phyloP scores from a whole-genome alignment of 1,139 yeast genomes.

The Sugiyamaella castrensis region DNA sequence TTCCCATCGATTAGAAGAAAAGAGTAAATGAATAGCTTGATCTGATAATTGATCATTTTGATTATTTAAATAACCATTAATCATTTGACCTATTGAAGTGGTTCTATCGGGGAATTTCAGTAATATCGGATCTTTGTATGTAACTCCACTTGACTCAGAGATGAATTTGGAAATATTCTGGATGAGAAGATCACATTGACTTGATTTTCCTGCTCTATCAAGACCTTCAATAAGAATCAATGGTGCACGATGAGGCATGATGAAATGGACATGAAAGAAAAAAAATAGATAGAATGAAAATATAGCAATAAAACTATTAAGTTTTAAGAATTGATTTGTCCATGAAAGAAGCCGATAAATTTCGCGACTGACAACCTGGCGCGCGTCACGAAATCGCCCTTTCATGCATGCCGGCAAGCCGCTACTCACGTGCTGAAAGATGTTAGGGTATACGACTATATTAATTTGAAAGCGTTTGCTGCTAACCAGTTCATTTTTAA shows the following conservation, averaged over 20 bases:
- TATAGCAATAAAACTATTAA: too few species aligned
- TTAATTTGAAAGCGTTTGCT: too few species aligned
- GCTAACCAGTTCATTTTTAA: too few species aligned
- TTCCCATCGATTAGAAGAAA: slow-evolving; percentile 97
- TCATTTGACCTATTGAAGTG: slow-evolving; percentile 75
- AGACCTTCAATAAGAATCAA: slow-evolving; percentile 86
- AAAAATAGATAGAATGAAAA: not conserved
- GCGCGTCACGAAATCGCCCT: too few species aligned
- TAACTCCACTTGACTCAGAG: not conserved
- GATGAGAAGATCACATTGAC: slow-evolving; percentile 62
- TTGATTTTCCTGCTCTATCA: slow-evolving; percentile 92
- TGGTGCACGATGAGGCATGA: slow-evolving; percentile 50
- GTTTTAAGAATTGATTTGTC: too few species aligned
- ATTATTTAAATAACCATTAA: slow-evolving; percentile 63
- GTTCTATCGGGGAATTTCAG: slow-evolving; percentile 84
- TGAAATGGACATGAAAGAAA: too few species aligned
- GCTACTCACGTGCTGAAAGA: too few species aligned
- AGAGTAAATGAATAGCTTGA: slow-evolving; percentile 79
- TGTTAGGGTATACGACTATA: too few species aligned
- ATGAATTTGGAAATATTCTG: slow-evolving; percentile 33
- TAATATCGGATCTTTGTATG: slow-evolving; percentile 34
- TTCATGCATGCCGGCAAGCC: too few species aligned
- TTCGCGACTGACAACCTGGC: too few species aligned
- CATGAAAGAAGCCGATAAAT: too few species aligned
- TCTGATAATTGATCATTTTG: slow-evolving; percentile 40